These are phyloP conservation scores for Saccharomycopsis capsularis DNA, from an alignment of 805 yeast species.

Conservation along the genomic window DNA sequence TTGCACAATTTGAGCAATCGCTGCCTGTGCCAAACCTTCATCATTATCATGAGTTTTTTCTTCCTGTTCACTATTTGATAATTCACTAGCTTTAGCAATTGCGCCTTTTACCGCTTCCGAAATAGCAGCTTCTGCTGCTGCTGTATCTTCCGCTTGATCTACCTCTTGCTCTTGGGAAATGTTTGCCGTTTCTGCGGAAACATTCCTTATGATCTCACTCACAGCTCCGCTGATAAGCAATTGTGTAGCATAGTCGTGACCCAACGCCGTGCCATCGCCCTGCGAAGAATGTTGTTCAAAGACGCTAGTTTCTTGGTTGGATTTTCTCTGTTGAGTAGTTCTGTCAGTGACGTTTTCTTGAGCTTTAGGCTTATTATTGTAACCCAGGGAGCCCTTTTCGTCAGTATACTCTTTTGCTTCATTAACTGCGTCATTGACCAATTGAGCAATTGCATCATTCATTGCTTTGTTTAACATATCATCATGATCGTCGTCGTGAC, in stretches of 20 bases:
- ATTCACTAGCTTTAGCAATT: neutral
- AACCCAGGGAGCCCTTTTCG: too few species aligned
- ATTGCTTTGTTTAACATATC: neutral
- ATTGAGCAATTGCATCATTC: conserved; percentile 8
- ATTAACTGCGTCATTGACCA: conserved; percentile 8
- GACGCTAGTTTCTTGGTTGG: too few species aligned
- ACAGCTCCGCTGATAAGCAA: conserved; percentile 17
- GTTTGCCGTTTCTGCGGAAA: neutral
- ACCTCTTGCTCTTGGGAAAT: neutral
- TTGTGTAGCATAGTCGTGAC: too few species aligned
- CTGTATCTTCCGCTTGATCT: neutral
- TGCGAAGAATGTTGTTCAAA: too few species aligned
- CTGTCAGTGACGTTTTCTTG: too few species aligned
- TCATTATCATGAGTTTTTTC: neutral
- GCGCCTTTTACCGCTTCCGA: conserved; percentile 4
- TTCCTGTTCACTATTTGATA: neutral
- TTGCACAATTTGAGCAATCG: conserved; percentile 20
- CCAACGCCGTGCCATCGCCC: neutral
- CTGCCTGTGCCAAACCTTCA: conserved; percentile 14
- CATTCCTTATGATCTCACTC: conserved; percentile 13
- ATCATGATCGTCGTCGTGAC: neutral
- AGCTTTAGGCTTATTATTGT: too few species aligned
- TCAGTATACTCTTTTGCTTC: neutral
- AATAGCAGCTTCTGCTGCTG: neutral
- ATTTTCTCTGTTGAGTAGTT: too few species aligned